Percentiles rank a stretch among this genome's conserved stretches.
Evolutionary conservation across 2,329 filamentous ascomycete species (phyloP).

Genomic region (Sclerotinia minor): DNA sequence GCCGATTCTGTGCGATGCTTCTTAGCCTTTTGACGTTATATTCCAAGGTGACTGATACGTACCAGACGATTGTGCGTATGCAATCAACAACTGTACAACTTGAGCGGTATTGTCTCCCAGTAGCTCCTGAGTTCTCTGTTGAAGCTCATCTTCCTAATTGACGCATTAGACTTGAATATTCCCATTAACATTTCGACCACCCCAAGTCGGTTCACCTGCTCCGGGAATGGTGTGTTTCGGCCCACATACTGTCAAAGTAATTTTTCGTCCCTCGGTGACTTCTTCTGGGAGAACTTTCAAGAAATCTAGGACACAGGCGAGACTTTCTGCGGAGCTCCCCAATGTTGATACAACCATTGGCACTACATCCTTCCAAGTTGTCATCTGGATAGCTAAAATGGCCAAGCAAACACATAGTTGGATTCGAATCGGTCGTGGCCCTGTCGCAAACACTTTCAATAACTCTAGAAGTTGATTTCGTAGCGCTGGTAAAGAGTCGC

Average conservation of each 20-base stretch:
- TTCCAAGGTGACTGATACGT: conserved; percentile 44
- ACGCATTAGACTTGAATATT: conserved; percentile 51
- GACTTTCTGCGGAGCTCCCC: conserved; percentile 72
- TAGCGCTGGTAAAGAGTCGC: conserved; percentile 70
- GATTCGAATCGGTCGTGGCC: conserved; percentile 81
- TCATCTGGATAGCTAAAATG: conserved; percentile 94
- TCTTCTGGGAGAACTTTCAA: conserved; percentile 96
- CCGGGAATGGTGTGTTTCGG: conserved; percentile 53
- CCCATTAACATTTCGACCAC: conserved; percentile 41
- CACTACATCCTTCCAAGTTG: conserved; percentile 90
- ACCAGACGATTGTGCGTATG: conserved; percentile 91
- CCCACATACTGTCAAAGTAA: conserved; percentile 97
- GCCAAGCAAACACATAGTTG: conserved; percentile 95
- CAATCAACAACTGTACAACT: conserved; percentile 82
- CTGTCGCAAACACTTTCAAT: conserved; percentile 76
- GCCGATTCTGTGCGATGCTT: conserved; percentile 59
- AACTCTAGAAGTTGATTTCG: conserved; percentile 82
- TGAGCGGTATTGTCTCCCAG: conserved; percentile 86
- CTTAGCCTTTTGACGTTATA: conserved; percentile 31
- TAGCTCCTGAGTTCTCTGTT: conserved; percentile 80
- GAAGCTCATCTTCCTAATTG: conserved; percentile 90
- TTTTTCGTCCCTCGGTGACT: conserved; percentile 98
- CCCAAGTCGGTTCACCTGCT: conserved; percentile 42
- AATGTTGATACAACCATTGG: conserved; percentile 76
- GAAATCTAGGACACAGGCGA: conserved; percentile 91